phyloP scores from a whole-genome alignment of 2,329 filamentous ascomycete species.

The Ophiognomonia clavigignenti-juglandacearum region DNA sequence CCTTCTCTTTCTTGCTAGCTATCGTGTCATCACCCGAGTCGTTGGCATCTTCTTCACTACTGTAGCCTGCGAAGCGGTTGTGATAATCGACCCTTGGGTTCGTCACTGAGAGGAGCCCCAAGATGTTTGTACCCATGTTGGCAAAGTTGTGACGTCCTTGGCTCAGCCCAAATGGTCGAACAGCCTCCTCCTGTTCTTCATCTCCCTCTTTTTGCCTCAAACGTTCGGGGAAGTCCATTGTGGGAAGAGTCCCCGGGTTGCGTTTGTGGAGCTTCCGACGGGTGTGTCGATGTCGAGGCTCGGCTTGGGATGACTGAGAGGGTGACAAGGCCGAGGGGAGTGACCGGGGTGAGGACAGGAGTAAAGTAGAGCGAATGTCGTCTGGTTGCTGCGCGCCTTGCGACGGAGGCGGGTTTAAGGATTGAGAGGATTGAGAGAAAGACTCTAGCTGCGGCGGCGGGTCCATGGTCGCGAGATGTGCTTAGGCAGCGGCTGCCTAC shows the following conservation, averaged over 20 bases:
- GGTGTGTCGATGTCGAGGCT: conserved; percentile 30
- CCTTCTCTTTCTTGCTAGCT: conserved; percentile 2
- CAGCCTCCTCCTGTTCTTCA: conserved; percentile 44
- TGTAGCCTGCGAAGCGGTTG: conserved; percentile 71
- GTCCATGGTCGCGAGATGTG: conserved; percentile 11
- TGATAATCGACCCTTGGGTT: conserved; percentile 80
- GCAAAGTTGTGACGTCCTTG: conserved; percentile 37
- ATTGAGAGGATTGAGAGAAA: conserved; percentile 5
- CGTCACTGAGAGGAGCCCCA: conserved; percentile 85
- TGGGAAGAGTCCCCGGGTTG: conserved; percentile 23
- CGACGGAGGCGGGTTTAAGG: background rate
- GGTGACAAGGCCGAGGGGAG: conserved; percentile 13
- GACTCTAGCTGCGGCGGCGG: conserved; percentile 9
- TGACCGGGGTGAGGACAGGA: conserved; percentile 1
- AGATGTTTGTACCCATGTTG: conserved; percentile 92
- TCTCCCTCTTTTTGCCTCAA: conserved; percentile 44
- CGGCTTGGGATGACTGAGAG: conserved; percentile 25
- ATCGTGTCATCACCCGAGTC: conserved; percentile 25
- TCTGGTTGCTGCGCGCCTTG: conserved; percentile 2
- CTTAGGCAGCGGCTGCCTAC: conserved; percentile 13
- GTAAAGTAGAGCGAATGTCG: conserved; percentile 2
- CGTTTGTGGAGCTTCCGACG: conserved; percentile 40
- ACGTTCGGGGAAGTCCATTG: conserved; percentile 49
- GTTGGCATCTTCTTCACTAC: conserved; percentile 72
- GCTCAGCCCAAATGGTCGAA: conserved; percentile 42